Evolutionary conservation across 176 grass and related monocot genomes (phyloP), one percentile per base, ranked within the genome.

Genomic region (Aechmea fasciata): DNA sequence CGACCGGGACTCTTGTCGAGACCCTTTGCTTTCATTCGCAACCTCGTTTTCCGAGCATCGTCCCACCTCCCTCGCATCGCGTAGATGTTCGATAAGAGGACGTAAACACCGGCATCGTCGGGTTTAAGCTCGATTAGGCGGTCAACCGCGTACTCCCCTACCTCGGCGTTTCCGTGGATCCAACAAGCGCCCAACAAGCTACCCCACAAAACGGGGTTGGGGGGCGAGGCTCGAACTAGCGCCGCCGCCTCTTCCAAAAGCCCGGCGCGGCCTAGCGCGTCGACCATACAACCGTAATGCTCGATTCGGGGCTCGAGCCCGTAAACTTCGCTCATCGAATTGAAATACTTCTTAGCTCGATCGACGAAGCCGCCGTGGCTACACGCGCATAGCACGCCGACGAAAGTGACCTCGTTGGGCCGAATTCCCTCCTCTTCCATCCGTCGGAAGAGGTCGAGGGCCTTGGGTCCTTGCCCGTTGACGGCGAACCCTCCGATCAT

Each of bases 321-420:
- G 12, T 77, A 53, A 6, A 11, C 22, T 5, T 2, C 8, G 13
- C 6, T 77, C 74, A 77, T 77, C 0, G 65, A 69, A 68, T 68
- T 11, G 22, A 77, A 69, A 20, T 61, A 77, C 6, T 50, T 12
- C n/a, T 22, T 48, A 47, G 65, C 74, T 61, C 25, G 9, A 3
- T 77, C 74, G 9, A 77, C 74, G n/a, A 77, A 50, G 28, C 74
- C 65, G 55, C 74, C 51, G 69, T 77, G 74, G 66, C 65, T 69
- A 19, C 74, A 77, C 47, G 65, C 74, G 23, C 52, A 69, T 6
- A 77, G 13, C 50, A 77, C 65, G 49, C 52, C 52, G 0, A 77
- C 19, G 11, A 69, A 77, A 11, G 74, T 77, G 11, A 69, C 52
- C 52, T 68, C 19, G n/a, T 77, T 77, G 12, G 74, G 74, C 17